Evolutionary conservation across 169 alveolate species (phyloP).

Genomic region (Plasmodium vinckei): DNA sequence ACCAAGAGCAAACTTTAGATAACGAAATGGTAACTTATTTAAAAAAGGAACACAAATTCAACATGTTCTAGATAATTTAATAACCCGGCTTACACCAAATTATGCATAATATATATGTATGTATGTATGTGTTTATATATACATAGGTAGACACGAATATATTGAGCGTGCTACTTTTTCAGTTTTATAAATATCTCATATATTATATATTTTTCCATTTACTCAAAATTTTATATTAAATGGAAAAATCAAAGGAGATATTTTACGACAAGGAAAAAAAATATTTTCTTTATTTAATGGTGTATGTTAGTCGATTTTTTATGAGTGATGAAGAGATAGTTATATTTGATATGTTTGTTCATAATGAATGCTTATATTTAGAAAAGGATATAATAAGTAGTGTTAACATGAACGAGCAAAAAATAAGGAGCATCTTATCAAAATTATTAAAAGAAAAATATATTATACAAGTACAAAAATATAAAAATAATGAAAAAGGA

Average conservation of each 20-base stretch:
- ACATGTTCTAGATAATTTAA: no score
- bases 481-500: slow-evolving; percentile 58
- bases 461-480: slow-evolving; percentile 49
- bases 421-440: slow-evolving; percentile 74
- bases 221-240: background rate
- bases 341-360: slow-evolving; percentile 79
- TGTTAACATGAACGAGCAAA: slow-evolving; percentile 79
- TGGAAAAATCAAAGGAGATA: slow-evolving; percentile 47
- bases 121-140: no score
- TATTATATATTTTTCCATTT: no score
- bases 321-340: slow-evolving; percentile 85
- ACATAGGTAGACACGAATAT: no score
- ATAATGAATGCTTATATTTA: slow-evolving; percentile 79
- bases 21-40: no score
- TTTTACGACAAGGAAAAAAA: slow-evolving; percentile 59
- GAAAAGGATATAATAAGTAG: slow-evolving; percentile 82
- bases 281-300: slow-evolving; percentile 34
- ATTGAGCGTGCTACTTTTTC: no score
- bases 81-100: no score
- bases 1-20: no score
- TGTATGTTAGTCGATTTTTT: slow-evolving; percentile 78
- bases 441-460: slow-evolving; percentile 70
- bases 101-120: no score
- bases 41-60: no score
- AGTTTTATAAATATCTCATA: no score